phyloP scores from a whole-genome alignment of 2,329 filamentous ascomycete species.

The Aphanocladium album region DNA sequence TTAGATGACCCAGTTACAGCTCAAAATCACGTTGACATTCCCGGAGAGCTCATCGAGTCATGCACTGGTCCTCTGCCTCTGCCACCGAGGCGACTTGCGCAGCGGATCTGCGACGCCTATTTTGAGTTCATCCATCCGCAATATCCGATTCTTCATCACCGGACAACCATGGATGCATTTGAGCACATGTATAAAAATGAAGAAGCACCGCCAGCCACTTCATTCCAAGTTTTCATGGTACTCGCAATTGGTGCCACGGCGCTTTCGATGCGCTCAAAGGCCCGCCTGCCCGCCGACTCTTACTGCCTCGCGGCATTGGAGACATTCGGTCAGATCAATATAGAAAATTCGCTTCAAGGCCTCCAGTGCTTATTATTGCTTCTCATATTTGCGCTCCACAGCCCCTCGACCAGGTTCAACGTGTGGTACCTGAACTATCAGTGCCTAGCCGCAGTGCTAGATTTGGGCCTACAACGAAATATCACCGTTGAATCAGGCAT shows the following conservation, averaged over 20 bases:
- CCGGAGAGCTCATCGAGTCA: conserved; percentile 27
- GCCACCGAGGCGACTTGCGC: conserved; percentile 29
- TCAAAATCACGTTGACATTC: conserved; percentile 16
- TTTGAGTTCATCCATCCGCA: conserved; percentile 44
- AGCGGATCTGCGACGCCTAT: conserved; percentile 39
- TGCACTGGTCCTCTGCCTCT: conserved; percentile 28
- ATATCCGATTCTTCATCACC: conserved; percentile 45
- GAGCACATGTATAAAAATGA: conserved; percentile 30
- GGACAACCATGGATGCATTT: conserved; percentile 35
- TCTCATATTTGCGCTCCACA: conserved; percentile 46
- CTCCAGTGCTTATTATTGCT: conserved; percentile 44
- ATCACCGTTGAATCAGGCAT: conserved; percentile 38
- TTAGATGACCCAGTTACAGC: background rate
- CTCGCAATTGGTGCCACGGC: conserved; percentile 44
- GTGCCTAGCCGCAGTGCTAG: conserved; percentile 45
- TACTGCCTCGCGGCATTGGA: conserved; percentile 45
- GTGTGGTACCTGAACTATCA: conserved; percentile 53
- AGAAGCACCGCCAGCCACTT: conserved; percentile 24
- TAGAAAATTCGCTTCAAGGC: conserved; percentile 44
- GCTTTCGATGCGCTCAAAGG: conserved; percentile 36
- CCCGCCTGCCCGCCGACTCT: conserved; percentile 41
- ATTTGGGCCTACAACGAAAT: conserved; percentile 47
- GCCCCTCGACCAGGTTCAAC: conserved; percentile 42
- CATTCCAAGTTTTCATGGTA: conserved; percentile 50
- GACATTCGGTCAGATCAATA: conserved; percentile 40